Conservation (phyloP, 129 eudicot genomes). For the Artemisia annua region DNA sequence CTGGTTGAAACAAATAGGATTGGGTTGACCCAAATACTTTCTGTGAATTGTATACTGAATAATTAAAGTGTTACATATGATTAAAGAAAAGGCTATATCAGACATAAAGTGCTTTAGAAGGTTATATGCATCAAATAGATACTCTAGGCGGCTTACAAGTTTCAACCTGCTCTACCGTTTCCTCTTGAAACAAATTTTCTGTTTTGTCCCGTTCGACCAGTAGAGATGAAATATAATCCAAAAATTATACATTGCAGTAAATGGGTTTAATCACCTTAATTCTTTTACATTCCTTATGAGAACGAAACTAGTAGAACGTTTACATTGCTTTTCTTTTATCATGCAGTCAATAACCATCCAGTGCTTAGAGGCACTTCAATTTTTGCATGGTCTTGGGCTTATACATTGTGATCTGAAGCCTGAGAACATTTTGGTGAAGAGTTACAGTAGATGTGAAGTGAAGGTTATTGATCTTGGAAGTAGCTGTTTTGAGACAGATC, state of each 20-base stretch:
- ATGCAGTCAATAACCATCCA: conserved; percentile 97
- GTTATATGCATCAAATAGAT: conserved; percentile 2
- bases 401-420: conserved; percentile 99
- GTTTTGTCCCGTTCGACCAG: neutral
- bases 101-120: neutral
- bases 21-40: neutral
- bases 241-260: neutral
- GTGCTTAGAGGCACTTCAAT: conserved; percentile 94
- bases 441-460: conserved; percentile 99
- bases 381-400: conserved; percentile 90
- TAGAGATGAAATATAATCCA: conserved; percentile 10
- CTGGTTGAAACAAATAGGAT: neutral
- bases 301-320: conserved; percentile 1
- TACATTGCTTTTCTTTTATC: conserved; percentile 17
- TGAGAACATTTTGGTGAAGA: conserved; percentile 94
- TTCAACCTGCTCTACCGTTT: neutral
- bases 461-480: conserved; percentile 99
- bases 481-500: conserved; percentile 97
- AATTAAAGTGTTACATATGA: neutral
- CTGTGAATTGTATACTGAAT: neutral
- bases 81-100: neutral
- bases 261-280: neutral
- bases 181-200: neutral
- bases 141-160: neutral
- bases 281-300: neutral